Conservation (phyloP, 148 eudicot species). For the Silene latifolia region DNA sequence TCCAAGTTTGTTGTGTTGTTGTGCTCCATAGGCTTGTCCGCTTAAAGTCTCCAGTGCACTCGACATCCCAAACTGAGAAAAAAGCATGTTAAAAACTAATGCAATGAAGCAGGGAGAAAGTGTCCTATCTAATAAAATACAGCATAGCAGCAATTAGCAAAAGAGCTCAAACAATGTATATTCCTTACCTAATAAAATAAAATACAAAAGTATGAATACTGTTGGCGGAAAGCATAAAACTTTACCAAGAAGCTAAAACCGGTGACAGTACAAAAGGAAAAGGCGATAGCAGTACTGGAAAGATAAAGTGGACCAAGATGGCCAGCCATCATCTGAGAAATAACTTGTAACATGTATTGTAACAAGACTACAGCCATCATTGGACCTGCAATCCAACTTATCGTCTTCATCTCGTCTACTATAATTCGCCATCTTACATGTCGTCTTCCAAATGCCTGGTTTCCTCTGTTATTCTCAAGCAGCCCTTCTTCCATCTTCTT, state of each 20-base stretch:
- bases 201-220: no score
- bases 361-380: constrained; percentile 39
- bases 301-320: constrained; percentile 49
- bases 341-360: constrained; percentile 37
- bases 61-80: constrained; percentile 66
- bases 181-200: background rate
- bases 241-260: constrained; percentile 50
- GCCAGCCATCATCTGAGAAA: constrained; percentile 47
- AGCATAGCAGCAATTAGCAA: no score
- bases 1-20: constrained; percentile 67
- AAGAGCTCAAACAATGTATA: no score
- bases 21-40: constrained; percentile 88
- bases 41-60: constrained; percentile 77
- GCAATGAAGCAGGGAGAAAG: no score
- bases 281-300: constrained; percentile 41
- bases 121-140: no score
- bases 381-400: constrained; percentile 46
- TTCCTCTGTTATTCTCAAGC: background rate
- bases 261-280: constrained; percentile 40
- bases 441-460: background rate
- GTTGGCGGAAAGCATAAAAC: no score
- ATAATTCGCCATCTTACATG: constrained; percentile 17
- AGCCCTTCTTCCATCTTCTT: background rate
- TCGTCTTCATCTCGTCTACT: constrained; percentile 36
- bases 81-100: background rate